Evolutionary conservation across 176 grass and related monocot species (phyloP), one percentile per base, ranked within the genome.

Genomic region (Coix lacrymajobi): DNA sequence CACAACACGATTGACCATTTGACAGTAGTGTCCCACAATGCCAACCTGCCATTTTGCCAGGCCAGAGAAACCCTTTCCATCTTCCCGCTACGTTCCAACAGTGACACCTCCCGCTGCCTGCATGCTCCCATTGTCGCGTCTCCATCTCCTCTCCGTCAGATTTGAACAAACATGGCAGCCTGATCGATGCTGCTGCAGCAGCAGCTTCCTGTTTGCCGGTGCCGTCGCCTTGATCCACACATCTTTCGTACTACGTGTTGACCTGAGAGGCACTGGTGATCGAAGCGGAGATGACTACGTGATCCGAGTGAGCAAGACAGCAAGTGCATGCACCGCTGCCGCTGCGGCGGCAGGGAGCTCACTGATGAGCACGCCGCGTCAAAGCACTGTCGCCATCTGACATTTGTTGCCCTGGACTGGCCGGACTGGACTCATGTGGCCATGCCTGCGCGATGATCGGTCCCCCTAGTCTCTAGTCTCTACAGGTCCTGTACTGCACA

Each of bases 181-280:
- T 40, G 62, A 72, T 39, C n/a, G 22, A 61, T 4, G 49, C 49
- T 33, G 11, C 41, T 6, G 46, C 45, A 8, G 58, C 54, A 26
- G 26, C 66, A 68, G 6, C 19, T 32, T 81, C 63, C 64, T 77
- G 43, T 65, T 85, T 89, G 83, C 77, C 65, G 58, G 30, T 25
- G 66, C n/a, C n/a, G n/a, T n/a, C n/a, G n/a, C n/a, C 14, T 68
- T 6, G 57, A 45, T 60, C 68, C 30, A 32, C 26, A 29, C 61
- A 84, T 57, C 19, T 7, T 49, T 22, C 56, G 54, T 46, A 39
- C 13, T 46, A 4, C 4, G 11, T 86, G 43, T 24, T 73, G 57
- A 40, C 84, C 49, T 70, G 64, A 11, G 37, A 45, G 62, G 51
- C 70, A 68, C 71, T 71, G 78, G 22, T 32, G 45, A 28, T 74